phyloP scores from a whole-genome alignment of 495 filamentous ascomycete species.

The Talaromyces thailandensis region DNA sequence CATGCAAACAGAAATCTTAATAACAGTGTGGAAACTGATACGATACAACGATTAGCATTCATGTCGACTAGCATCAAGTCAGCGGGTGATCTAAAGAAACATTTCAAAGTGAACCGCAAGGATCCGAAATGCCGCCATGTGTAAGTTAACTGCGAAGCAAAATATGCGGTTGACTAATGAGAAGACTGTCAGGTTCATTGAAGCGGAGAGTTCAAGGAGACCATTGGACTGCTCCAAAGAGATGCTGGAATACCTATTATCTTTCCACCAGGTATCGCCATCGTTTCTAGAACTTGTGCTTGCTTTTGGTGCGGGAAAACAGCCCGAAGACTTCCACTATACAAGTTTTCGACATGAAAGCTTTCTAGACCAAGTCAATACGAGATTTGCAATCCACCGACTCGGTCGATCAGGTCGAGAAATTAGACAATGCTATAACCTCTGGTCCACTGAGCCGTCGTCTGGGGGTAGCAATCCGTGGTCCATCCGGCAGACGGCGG shows the following conservation, averaged over 20 bases:
- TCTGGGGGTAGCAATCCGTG: neutral
- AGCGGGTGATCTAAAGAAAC: neutral
- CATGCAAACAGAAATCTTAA: neutral
- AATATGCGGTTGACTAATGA: neutral
- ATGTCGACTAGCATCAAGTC: neutral
- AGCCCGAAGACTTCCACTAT: neutral
- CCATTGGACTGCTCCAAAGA: neutral
- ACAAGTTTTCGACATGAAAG: neutral
- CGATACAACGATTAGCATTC: neutral
- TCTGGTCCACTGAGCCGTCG: neutral
- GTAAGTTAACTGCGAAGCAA: neutral
- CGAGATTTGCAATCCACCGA: neutral
- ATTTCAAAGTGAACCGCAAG: neutral
- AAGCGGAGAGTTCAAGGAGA: neutral
- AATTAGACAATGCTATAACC: neutral
- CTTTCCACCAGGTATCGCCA: neutral
- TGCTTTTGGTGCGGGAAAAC: neutral
- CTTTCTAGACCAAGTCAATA: neutral
- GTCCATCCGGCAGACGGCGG: neutral
- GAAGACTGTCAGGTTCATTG: neutral
- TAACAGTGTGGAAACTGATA: neutral
- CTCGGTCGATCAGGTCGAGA: neutral
- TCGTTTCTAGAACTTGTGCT: conserved; percentile 1
- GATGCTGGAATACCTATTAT: neutral
- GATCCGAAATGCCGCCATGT: neutral